These are phyloP conservation scores for Saturnispora gosingensis DNA, from an alignment of 805 yeast genomes.

Conservation along the genomic window DNA sequence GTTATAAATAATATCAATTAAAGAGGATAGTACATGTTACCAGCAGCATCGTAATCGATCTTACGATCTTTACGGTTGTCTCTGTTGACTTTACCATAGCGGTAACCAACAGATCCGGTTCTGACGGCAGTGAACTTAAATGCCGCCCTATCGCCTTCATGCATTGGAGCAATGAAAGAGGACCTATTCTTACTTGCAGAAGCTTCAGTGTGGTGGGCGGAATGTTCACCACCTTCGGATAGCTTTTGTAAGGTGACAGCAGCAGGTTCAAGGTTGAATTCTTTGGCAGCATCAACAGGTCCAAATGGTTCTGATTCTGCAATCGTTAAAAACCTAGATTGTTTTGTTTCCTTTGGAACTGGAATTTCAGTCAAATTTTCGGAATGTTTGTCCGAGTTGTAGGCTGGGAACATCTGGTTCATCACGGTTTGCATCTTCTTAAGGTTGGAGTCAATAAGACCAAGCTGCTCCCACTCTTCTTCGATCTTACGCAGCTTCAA, in stretches of 20 bases:
- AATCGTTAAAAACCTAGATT: slow-evolving; percentile 76
- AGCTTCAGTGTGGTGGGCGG: slow-evolving; percentile 27
- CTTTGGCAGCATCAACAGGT: slow-evolving; percentile 86
- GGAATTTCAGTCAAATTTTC: slow-evolving; percentile 94
- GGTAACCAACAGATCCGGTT: slow-evolving; percentile 79
- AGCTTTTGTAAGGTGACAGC: slow-evolving; percentile 62
- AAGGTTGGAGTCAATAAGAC: slow-evolving; percentile 46
- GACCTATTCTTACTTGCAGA: slow-evolving; percentile 21
- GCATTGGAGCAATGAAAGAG: slow-evolving; percentile 46
- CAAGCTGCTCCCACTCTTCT: slow-evolving; percentile 47
- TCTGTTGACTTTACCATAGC: slow-evolving; percentile 86
- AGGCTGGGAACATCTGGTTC: slow-evolving; percentile 77
- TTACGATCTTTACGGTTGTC: slow-evolving; percentile 82
- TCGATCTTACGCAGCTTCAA: slow-evolving; percentile 60
- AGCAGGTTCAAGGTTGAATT: slow-evolving; percentile 83
- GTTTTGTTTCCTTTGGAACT: slow-evolving; percentile 70
- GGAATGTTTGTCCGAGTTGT: slow-evolving; percentile 35
- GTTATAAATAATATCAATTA: neutral
- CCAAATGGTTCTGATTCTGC: slow-evolving; percentile 96
- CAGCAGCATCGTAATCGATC: slow-evolving; percentile 59
- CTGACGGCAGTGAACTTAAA: slow-evolving; percentile 71
- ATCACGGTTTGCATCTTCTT: slow-evolving; percentile 49
- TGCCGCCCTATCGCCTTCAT: slow-evolving; percentile 59
- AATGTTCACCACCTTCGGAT: slow-evolving; percentile 48
- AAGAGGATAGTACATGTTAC: slow-evolving; percentile 37